Evolutionary conservation across 768 basidiomycete genomes (phyloP).

Genomic region (Lentinula edodes): DNA sequence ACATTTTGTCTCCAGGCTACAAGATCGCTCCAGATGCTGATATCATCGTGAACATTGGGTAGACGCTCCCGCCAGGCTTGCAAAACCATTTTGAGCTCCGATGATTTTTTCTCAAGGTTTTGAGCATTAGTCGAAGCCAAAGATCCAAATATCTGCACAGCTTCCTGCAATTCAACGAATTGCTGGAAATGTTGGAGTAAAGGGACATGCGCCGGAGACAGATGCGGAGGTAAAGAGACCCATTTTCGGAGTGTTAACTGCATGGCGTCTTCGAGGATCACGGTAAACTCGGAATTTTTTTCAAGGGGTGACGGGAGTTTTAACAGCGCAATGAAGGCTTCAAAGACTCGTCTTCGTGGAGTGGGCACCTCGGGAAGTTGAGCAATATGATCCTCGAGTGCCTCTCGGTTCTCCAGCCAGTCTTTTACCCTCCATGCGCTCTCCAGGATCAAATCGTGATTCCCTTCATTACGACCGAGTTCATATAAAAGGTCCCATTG

Average conservation of each 20-base stretch:
- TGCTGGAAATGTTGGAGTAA: conserved; percentile 98
- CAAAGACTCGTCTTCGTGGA: conserved; percentile 95
- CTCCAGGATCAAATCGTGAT: conserved; percentile 89
- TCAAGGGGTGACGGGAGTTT: conserved; percentile 74
- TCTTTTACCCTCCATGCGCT: conserved; percentile 93
- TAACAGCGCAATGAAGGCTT: conserved; percentile 87
- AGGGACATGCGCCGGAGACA: conserved; percentile 91
- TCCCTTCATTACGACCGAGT: conserved; percentile 81
- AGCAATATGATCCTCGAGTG: conserved; percentile 75
- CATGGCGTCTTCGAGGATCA: conserved; percentile 91
- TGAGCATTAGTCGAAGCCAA: conserved; percentile 78
- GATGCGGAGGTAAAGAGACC: conserved; percentile 79
- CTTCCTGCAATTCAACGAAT: conserved; percentile 96
- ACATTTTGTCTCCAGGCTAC: conserved; percentile 99
- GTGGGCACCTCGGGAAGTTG: conserved; percentile 83
- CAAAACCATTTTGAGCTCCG: conserved; percentile 92
- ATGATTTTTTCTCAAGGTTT: conserved; percentile 93
- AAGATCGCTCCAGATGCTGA: conserved; percentile 98
- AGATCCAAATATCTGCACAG: conserved; percentile 89
- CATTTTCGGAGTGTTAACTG: conserved; percentile 96
- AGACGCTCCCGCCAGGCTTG: conserved; percentile 96
- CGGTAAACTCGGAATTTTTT: conserved; percentile 84
- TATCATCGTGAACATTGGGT: conserved; percentile 94
- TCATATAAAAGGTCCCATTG: conserved; percentile 97
- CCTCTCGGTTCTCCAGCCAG: conserved; percentile 79